Conservation (phyloP, 768 basidiomycete species). For the Clathrus columnatus region DNA sequence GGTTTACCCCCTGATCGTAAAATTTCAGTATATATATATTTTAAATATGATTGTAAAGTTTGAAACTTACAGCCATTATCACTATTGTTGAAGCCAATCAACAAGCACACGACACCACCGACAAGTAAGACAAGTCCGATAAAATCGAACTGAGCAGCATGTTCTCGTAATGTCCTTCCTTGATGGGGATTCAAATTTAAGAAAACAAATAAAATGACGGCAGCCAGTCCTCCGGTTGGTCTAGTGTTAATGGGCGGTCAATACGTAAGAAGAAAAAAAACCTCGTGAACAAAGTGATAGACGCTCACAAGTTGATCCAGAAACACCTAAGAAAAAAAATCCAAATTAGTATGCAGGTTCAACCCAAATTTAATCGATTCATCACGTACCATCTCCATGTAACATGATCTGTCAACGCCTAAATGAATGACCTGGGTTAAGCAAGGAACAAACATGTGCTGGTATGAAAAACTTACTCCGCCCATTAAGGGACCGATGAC, state of each 20-base stretch:
- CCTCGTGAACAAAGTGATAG: not conserved
- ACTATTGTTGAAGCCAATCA: constrained; percentile 31
- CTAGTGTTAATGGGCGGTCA: constrained; percentile 15
- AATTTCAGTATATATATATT: not conserved
- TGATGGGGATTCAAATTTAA: constrained; percentile 29
- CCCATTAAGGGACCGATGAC: constrained; percentile 75
- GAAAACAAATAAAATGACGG: constrained; percentile 24
- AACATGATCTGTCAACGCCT: constrained; percentile 67
- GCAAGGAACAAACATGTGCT: constrained; percentile 2
- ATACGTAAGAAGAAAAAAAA: not conserved
- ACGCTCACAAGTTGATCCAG: constrained; percentile 37
- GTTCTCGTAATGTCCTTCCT: constrained; percentile 23
- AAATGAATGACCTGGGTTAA: constrained; percentile 6
- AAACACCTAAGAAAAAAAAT: constrained; percentile 44
- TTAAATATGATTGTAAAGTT: not conserved
- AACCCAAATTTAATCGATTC: constrained; percentile 8
- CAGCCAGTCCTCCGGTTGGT: constrained; percentile 29
- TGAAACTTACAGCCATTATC: constrained; percentile 23
- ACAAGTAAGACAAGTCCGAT: constrained; percentile 29
- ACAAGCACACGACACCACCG: constrained; percentile 27
- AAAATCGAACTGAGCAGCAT: constrained; percentile 31
- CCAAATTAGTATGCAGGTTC: not conserved
- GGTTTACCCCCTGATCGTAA: constrained; percentile 19
- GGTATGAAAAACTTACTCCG: constrained; percentile 42
- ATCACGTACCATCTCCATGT: constrained; percentile 65